Conservation (phyloP, 2,329 filamentous ascomycete genomes). For the Calonectria leucothoes region DNA sequence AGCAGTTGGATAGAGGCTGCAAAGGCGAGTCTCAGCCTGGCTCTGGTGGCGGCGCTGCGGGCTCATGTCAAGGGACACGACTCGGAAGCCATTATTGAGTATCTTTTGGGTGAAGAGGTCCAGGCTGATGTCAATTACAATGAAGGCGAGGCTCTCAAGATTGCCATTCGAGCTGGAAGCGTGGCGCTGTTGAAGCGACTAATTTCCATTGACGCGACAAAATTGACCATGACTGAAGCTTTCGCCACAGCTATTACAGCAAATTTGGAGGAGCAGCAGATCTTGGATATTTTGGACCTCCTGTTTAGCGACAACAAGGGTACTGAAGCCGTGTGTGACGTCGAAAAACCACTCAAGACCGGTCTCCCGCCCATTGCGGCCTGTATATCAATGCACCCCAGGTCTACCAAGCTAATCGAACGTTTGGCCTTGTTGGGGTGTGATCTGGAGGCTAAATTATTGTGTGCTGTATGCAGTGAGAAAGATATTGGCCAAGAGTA, state of each 20-base stretch:
- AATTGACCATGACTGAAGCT: not conserved
- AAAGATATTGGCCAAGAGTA: not conserved
- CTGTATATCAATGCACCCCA: not conserved
- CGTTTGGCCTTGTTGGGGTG: not conserved
- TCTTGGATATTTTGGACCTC: not conserved
- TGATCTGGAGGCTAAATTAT: not conserved
- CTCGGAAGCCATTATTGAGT: not conserved
- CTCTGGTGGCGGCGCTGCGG: constrained; percentile 1
- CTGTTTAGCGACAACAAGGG: not conserved
- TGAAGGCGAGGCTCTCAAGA: constrained; percentile 8
- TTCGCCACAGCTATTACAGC: not conserved
- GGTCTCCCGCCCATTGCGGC: not conserved
- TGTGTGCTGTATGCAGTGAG: not conserved
- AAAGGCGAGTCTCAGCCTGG: not conserved
- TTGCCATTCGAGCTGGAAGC: not conserved
- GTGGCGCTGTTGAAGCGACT: not conserved
- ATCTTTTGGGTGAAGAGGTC: not conserved
- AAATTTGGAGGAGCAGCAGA: not conserved
- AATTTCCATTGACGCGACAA: not conserved
- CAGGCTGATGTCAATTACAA: constrained; percentile 13
- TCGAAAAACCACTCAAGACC: not conserved
- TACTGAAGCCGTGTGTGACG: not conserved
- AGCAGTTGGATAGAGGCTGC: not conserved
- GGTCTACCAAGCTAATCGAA: not conserved
- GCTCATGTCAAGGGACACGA: not conserved